These are phyloP conservation scores for Fusarium virguliforme DNA, from an alignment of 2,329 filamentous ascomycete species.

Conservation along the genomic window DNA sequence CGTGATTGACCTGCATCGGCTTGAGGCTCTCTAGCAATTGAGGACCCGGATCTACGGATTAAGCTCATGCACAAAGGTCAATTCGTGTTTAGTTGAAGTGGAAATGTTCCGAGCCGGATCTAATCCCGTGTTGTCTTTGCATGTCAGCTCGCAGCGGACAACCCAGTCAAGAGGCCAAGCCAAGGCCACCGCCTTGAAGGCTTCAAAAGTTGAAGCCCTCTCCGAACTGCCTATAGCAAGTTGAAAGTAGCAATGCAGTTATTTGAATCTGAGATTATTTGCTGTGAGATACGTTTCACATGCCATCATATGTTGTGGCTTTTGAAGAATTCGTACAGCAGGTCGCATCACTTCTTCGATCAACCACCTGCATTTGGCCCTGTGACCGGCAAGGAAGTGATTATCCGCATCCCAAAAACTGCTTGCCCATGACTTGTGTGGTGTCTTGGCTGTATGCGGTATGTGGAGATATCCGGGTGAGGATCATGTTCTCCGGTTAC, in stretches of 20 bases:
- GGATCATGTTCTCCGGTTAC: background rate
- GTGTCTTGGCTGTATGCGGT: background rate
- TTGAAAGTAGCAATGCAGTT: no score
- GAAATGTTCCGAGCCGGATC: background rate
- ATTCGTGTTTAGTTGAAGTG: background rate
- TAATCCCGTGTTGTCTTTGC: background rate
- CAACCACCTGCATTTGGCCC: background rate
- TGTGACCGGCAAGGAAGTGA: background rate
- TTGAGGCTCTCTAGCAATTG: background rate
- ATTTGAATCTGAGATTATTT: no score
- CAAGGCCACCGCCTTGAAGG: no score
- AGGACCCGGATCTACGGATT: background rate
- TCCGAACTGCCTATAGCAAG: no score
- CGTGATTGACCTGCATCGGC: background rate
- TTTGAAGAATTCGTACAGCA: no score
- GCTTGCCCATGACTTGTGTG: background rate
- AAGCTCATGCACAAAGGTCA: background rate
- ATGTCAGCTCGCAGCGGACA: background rate
- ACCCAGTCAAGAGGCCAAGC: background rate
- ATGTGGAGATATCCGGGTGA: conserved; percentile 3
- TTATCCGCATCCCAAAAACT: no score
- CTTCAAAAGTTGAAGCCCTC: no score
- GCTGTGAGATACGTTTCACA: no score
- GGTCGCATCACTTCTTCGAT: no score
- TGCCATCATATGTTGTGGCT: no score